A percentile compares a stretch with the other conserved stretches of the same genome.
These are phyloP conservation scores for Lepiota subincarnata DNA, from an alignment of 768 basidiomycete species.

Conservation along the genomic window DNA sequence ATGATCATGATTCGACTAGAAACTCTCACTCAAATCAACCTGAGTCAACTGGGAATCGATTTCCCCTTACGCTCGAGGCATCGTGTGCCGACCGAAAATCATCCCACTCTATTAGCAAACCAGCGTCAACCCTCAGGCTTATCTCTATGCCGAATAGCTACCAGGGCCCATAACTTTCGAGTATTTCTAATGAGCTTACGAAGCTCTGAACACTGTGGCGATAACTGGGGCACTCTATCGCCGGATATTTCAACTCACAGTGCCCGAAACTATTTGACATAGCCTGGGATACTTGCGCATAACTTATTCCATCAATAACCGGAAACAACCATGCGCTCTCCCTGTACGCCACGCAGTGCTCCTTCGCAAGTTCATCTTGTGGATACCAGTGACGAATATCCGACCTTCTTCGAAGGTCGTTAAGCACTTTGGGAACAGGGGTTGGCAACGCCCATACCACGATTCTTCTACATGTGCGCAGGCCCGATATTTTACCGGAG, in stretches of 20 bases:
- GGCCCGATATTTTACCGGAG: too few relatives aligned
- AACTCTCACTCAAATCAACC: not conserved
- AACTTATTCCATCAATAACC: slow-evolving; percentile 1
- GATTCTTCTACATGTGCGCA: too few relatives aligned
- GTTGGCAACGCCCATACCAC: too few relatives aligned
- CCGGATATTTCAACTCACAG: not conserved
- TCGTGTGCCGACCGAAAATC: not conserved
- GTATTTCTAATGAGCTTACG: not conserved
- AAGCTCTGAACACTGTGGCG: not conserved
- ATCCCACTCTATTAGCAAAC: not conserved
- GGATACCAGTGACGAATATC: not conserved
- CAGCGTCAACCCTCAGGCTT: not conserved
- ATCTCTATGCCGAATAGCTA: not conserved
- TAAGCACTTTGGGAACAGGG: too few relatives aligned
- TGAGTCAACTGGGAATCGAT: not conserved
- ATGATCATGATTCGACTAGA: not conserved
- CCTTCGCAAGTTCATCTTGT: not conserved
- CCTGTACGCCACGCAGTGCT: not conserved
- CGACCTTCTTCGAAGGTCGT: too few relatives aligned
- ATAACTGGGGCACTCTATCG: not conserved
- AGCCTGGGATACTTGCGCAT: not conserved
- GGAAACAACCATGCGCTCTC: not conserved
- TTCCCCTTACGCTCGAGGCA: not conserved
- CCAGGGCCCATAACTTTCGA: not conserved
- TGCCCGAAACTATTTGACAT: not conserved